phyloP scores from a whole-genome alignment of 2,329 filamentous ascomycete genomes.

The Lachnellula hyalina region DNA sequence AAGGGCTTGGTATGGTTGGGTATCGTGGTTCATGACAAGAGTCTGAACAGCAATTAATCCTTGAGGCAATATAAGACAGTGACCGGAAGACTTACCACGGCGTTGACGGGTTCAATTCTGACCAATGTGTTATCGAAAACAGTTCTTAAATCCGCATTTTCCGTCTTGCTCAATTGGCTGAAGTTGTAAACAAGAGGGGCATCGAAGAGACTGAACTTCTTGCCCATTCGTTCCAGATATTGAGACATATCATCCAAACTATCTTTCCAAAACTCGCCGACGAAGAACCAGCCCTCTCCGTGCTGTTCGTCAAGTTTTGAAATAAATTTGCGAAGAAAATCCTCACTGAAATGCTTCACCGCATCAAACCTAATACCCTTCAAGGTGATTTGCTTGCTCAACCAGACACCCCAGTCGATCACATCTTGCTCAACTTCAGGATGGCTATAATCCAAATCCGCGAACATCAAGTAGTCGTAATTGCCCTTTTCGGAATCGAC shows the following conservation, averaged over 20 bases:
- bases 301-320: conserved; percentile 46
- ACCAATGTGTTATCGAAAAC: conserved; percentile 60
- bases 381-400: conserved; percentile 54
- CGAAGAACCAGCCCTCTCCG: conserved; percentile 54
- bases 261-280: conserved; percentile 66
- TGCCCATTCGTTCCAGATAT: conserved; percentile 54
- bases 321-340: conserved; percentile 64
- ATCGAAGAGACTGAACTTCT: conserved; percentile 60
- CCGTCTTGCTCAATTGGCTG: conserved; percentile 50
- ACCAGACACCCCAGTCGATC: conserved; percentile 63
- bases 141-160: conserved; percentile 54
- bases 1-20: conserved; percentile 57
- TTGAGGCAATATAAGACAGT: background rate
- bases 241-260: conserved; percentile 49
- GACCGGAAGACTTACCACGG: conserved; percentile 43
- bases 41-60: conserved; percentile 38
- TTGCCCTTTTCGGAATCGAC: conserved; percentile 58
- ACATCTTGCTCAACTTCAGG: conserved; percentile 60
- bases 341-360: conserved; percentile 64
- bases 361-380: conserved; percentile 67
- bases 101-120: conserved; percentile 44
- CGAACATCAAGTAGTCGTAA: conserved; percentile 67
- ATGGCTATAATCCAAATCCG: conserved; percentile 61
- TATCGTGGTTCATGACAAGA: conserved; percentile 69
- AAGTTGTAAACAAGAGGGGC: conserved; percentile 65